Evolutionary conservation across 2,329 filamentous ascomycete genomes (phyloP).

Genomic region (Curvularia sp.): DNA sequence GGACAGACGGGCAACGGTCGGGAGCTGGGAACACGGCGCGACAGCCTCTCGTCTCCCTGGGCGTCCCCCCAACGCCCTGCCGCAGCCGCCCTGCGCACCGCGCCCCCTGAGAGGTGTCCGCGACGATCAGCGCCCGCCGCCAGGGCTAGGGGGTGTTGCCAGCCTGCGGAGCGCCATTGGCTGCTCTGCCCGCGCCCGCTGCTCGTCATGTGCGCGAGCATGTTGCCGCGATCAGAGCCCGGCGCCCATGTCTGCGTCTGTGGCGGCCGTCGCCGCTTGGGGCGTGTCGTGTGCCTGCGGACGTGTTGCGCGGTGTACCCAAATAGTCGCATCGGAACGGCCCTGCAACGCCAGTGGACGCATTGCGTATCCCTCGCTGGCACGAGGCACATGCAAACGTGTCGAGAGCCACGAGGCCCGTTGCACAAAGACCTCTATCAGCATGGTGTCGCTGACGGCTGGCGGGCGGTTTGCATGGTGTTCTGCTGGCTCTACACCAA

Average conservation of each 20-base stretch:
- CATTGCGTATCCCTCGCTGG: no score
- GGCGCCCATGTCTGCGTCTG: neutral
- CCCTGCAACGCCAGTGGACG: no score
- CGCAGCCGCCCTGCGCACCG: slow-evolving; percentile 8
- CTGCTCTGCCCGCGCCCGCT: slow-evolving; percentile 5
- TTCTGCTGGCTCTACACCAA: no score
- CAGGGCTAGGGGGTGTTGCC: neutral
- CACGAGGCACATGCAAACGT: no score
- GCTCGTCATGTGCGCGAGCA: neutral
- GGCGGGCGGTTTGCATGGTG: no score
- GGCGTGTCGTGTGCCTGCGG: neutral
- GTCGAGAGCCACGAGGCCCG: no score
- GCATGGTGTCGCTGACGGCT: no score
- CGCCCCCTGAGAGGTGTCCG: slow-evolving; percentile 23
- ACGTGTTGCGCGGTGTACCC: neutral
- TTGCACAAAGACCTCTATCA: no score
- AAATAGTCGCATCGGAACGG: no score
- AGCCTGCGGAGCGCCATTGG: slow-evolving; percentile 17
- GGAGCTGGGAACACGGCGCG: slow-evolving; percentile 4
- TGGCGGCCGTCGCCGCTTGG: neutral
- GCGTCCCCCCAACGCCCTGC: neutral
- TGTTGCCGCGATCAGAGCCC: neutral
- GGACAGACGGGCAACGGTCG: slow-evolving; percentile 15
- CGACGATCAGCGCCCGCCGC: slow-evolving; percentile 18
- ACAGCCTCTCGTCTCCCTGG: slow-evolving; percentile 2